A percentile compares a stretch with the other conserved stretches of the same genome.
These are phyloP conservation scores for Pseudonitzschia multistriata DNA, from an alignment of 108 stramenopile species.

Conservation along the genomic window DNA sequence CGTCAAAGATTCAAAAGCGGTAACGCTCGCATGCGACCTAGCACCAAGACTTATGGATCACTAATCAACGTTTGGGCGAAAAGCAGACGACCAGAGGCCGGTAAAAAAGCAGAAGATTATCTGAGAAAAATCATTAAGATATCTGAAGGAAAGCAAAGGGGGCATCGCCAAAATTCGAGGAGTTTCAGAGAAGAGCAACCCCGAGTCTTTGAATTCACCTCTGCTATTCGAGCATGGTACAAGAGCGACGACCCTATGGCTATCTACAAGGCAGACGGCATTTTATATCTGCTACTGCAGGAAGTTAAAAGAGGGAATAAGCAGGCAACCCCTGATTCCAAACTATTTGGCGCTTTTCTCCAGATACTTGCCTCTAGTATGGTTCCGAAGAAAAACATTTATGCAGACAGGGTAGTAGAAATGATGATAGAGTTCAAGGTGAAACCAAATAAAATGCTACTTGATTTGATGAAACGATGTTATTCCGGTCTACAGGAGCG, in stretches of 20 bases:
- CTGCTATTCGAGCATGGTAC: conserved; percentile 25
- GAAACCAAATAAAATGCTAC: conserved; percentile 6
- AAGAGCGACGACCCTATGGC: conserved; percentile 50
- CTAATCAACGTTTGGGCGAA: conserved; percentile 67
- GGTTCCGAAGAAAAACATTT: conserved; percentile 19
- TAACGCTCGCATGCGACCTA: conserved; percentile 49
- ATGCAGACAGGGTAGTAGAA: conserved; percentile 21
- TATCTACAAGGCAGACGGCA: conserved; percentile 39
- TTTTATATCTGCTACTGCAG: conserved; percentile 21
- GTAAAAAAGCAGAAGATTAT: conserved; percentile 27
- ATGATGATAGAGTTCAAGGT: conserved; percentile 29
- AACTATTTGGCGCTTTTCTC: conserved; percentile 21
- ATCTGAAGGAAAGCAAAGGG: conserved; percentile 7
- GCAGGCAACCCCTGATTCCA: conserved; percentile 18
- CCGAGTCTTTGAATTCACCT: conserved; percentile 24
- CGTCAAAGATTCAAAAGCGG: conserved; percentile 31
- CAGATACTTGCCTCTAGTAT: conserved; percentile 17
- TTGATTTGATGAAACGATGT: conserved; percentile 24
- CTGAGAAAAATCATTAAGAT: conserved; percentile 21
- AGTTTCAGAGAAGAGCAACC: conserved; percentile 9
- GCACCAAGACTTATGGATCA: conserved; percentile 59
- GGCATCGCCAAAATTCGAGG: neutral
- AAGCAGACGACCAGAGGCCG: conserved; percentile 47
- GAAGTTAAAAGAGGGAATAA: conserved; percentile 19
- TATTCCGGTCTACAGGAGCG: neutral